Base-by-base conservation (phyloP, 1,284 basidiomycete species). In the Tylopilus orsonianus region DNA sequence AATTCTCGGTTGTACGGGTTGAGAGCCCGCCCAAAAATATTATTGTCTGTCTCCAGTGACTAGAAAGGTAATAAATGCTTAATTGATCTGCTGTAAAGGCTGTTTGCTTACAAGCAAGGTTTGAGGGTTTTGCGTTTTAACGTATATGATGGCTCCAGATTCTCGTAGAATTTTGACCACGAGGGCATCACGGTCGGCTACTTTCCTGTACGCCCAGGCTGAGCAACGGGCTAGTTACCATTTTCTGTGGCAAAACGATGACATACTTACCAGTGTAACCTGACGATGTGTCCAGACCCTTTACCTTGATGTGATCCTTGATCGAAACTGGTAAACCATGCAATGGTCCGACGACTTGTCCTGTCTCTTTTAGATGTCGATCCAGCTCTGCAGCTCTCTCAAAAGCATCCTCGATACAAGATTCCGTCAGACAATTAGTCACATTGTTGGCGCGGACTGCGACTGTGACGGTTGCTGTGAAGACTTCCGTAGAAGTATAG, bases 91-190 rank as follows among this genome's bases (percentile, higher is more conserved):
- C 52, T 36, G 36, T 13, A 35, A 29, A 14, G 18, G 40, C 24
- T 18, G 38, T 44, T 30, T 24, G 45, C 58, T 55, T 44, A 71
- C 77, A 36, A 79, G 63, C 38, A 79, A 54, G 24, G 77, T 77
- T 61, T 79, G 78, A 36, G 78, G 78, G 54, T 75, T 77, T 46
- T 80, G 77, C 1, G 80, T 81, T 65, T 80, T 79, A 46, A 78
- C 74, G 52, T 76, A 81, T 42, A 79, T 66, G 46, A 81, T 72
- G n/a, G 80, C 79, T 16, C 79, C 79, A 4, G 78, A 76, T 41
- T 70, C 67, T 42, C 73, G 72, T 41, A 81, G 62, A 41, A 79
- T 70, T 24, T 68, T 60, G 27, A 78, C 75, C n/a, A 67, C 73
- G 13, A 75, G 65, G 5, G 75, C 76, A 58, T 77, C 72, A 38